These are phyloP conservation scores for Pleurotus giganteus DNA, from an alignment of 768 basidiomycete species.

Conservation along the genomic window DNA sequence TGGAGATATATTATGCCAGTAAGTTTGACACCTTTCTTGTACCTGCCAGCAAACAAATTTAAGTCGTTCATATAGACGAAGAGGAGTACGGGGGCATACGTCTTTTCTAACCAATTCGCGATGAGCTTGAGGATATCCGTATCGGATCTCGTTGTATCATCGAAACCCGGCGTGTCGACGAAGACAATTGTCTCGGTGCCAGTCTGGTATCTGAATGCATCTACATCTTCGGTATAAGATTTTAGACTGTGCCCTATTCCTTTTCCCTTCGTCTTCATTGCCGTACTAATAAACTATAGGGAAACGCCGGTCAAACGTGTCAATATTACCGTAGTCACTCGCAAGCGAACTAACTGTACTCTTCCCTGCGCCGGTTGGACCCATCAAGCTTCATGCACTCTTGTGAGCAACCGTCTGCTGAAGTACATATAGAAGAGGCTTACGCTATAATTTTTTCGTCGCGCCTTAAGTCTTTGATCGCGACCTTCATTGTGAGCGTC, in stretches of 20 bases:
- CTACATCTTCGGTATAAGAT: constrained; percentile 21
- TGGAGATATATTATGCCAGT: constrained; percentile 25
- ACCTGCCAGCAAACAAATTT: constrained; percentile 11
- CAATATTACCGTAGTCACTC: not conserved
- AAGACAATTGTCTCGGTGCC: constrained; percentile 17
- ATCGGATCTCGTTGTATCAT: constrained; percentile 21
- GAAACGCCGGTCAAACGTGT: not conserved
- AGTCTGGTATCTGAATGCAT: constrained; percentile 13
- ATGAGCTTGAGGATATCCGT: constrained; percentile 23
- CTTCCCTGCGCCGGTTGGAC: constrained; percentile 28
- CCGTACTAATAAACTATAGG: constrained; percentile 20
- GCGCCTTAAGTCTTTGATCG: not conserved
- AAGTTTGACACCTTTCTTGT: constrained; percentile 16
- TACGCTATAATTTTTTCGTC: not conserved
- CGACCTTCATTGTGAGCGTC: not conserved
- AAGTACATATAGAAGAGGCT: not conserved
- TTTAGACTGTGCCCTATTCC: constrained; percentile 21
- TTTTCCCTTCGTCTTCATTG: constrained; percentile 11
- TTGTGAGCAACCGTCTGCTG: not conserved
- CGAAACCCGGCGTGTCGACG: constrained; percentile 26
- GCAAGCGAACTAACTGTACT: constrained; percentile 21
- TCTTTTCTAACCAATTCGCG: constrained; percentile 22
- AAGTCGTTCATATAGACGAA: not conserved
- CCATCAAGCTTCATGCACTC: constrained; percentile 23
- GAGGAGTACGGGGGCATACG: constrained; percentile 14